These are phyloP conservation scores for Striga hermonthica DNA, from an alignment of 305 asterid genomes.

Conservation along the genomic window DNA sequence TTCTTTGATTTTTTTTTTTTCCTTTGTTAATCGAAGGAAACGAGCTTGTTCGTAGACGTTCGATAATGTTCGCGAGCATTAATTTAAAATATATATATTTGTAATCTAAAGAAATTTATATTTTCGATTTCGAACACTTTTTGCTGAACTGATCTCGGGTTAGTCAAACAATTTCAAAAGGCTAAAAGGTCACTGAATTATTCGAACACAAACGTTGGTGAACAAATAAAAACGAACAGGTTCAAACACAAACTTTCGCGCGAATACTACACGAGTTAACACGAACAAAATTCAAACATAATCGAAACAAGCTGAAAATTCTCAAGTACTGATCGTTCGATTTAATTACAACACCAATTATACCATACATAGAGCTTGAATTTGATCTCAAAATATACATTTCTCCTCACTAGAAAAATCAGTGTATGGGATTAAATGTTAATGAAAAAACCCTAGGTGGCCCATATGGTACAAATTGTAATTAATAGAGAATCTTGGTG, in stretches of 20 bases:
- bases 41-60: neutral
- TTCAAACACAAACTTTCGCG: no score
- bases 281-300: no score
- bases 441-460: neutral
- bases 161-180: no score
- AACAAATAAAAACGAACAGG: no score
- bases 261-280: no score
- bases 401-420: neutral
- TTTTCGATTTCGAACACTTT: neutral
- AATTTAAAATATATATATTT: neutral
- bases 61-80: neutral
- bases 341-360: no score
- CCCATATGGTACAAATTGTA: neutral
- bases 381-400: neutral
- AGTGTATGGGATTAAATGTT: neutral
- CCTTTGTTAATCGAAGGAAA: slow-evolving; percentile 13
- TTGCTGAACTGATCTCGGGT: no score
- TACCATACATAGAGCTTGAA: neutral
- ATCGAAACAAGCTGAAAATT: no score
- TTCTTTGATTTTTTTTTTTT: slow-evolving; percentile 33
- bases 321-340: neutral
- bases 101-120: neutral
- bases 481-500: slow-evolving; percentile 54
- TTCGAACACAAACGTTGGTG: no score
- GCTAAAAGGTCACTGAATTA: no score